Conservation (phyloP, 1,139 yeast genomes). For the Nematodospora anomalae region DNA sequence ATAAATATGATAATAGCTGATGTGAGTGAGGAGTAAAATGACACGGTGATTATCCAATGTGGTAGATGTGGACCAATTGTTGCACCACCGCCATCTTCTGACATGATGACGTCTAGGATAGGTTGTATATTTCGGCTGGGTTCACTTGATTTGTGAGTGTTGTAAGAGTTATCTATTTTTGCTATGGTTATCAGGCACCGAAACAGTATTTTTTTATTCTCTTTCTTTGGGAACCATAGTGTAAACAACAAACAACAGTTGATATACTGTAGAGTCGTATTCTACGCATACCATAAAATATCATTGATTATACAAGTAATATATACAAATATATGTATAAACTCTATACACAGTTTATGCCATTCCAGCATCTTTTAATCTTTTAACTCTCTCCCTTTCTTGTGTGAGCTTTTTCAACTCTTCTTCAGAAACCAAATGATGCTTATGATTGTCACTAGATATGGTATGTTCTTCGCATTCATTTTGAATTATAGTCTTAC, state of each 20-base stretch:
- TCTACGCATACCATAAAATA: no score
- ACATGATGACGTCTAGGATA: conserved; percentile 1
- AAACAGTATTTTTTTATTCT: no score
- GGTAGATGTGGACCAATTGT: conserved; percentile 23
- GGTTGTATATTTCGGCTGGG: background rate
- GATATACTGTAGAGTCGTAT: no score
- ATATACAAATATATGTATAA: conserved; percentile 1
- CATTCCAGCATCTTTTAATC: conserved; percentile 16
- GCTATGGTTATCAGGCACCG: no score
- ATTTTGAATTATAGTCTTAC: conserved; percentile 21
- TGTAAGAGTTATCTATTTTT: no score
- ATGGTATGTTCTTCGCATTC: conserved; percentile 8
- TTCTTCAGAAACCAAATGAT: conserved; percentile 59
- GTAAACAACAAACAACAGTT: no score
- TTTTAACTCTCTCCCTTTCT: conserved; percentile 37
- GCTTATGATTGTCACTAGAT: conserved; percentile 39
- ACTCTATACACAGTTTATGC: conserved; percentile 5
- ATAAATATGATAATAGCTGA: conserved; percentile 34
- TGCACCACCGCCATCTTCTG: conserved; percentile 6
- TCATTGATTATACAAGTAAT: no score
- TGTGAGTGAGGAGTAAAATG: conserved; percentile 35
- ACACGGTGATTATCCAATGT: conserved; percentile 31
- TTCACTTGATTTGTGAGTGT: background rate
- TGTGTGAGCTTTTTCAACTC: conserved; percentile 44
- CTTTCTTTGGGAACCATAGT: no score